Evolutionary conservation across 441 rosid genomes (phyloP), one percentile per base, ranked within the genome.

Genomic region (Populus trichocarpa): DNA sequence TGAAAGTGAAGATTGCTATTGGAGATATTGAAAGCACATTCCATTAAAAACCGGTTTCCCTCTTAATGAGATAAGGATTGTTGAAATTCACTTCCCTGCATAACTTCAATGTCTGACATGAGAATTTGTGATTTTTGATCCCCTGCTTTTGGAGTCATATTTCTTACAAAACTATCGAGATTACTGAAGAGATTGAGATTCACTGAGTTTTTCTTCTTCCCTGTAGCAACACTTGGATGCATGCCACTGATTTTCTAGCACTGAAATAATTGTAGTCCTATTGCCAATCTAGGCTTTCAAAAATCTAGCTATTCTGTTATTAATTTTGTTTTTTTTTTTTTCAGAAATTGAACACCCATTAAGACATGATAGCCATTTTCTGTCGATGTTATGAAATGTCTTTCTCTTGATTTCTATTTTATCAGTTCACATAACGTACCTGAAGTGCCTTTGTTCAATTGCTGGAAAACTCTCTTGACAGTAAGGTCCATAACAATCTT

Each of bases 121-220:
- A 65, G 67, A 78, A 67, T 77, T 50, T 61, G 53, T 33, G 36
- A 63, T 71, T 71, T 70, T 77, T 71, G 32, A 3, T 26, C 38
- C 67, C 70, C 70, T 38, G 64, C 10, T 38, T 2, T 28, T 72
- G 23, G n/a, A 23, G 28, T 42, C 25, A 40, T 12, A 25, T 10
- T 57, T 57, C 2, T 26, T 42, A 23, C 72, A 33, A 33, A 33
- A 33, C 59, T 18, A 35, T 73, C 32, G 20, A 33, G 50, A 61
- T 9, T 9, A 63, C 59, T 2, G 20, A 63, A 77, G 13, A 68
- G 65, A 61, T 74, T 67, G 11, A 25, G 67, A 13, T 14, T 11
- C 13, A 13, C 3, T 40, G 14, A 40, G 46, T 40, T 40, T 40
- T 40, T 13, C 46, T 40, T 70, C 64, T 59, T 69, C 32, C 12